Percentiles rank a stretch among this genome's conserved stretches.
Evolutionary conservation across 805 yeast genomes (phyloP).

Genomic region (Barnettozyma californica): DNA sequence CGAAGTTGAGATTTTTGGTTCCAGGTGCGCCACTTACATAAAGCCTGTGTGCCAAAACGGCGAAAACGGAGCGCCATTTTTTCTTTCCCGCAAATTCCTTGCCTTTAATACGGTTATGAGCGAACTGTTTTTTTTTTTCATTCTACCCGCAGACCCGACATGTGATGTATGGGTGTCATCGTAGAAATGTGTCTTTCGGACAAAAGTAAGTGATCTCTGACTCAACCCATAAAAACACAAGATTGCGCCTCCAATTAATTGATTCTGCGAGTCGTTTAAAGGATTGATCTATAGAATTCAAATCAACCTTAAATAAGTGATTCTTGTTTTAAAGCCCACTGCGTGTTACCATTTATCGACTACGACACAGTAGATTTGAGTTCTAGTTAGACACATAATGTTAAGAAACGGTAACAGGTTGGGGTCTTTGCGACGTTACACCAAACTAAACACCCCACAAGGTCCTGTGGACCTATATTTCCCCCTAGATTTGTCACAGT

Average conservation of each 20-base stretch:
- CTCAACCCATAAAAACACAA: neutral
- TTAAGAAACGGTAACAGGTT: neutral
- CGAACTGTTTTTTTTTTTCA: neutral
- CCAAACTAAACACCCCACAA: neutral
- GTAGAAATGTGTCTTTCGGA: neutral
- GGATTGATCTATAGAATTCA: neutral
- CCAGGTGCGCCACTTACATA: neutral
- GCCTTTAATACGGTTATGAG: neutral
- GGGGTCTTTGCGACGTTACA: neutral
- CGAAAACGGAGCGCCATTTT: neutral
- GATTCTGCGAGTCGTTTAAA: neutral
- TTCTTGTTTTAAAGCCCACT: too few relatives aligned
- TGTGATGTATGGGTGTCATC: neutral
- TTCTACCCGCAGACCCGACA: neutral
- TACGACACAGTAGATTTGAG: too few relatives aligned
- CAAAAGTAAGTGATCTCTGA: neutral
- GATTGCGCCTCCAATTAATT: neutral
- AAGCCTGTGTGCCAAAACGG: neutral
- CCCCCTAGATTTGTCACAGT: slow-evolving; percentile 31
- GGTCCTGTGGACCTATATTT: slow-evolving; percentile 9
- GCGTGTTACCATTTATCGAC: neutral
- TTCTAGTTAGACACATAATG: neutral
- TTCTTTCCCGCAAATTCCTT: too few relatives aligned
- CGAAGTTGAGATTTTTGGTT: neutral
- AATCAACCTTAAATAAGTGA: too few relatives aligned